phyloP scores from a whole-genome alignment of 208 protist species.

The Wallacemonas sp. region DNA sequence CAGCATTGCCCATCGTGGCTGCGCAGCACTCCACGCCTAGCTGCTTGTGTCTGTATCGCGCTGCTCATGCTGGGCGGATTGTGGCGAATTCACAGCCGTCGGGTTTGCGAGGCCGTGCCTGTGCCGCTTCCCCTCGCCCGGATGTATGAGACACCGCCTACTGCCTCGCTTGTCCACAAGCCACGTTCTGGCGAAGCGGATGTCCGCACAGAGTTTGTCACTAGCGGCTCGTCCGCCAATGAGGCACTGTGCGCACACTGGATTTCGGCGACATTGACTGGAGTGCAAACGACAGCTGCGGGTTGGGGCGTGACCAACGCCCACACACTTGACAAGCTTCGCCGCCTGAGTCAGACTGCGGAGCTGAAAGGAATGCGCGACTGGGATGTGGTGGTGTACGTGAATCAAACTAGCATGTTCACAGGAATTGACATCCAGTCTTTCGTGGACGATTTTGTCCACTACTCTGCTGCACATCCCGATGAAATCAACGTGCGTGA shows the following conservation, averaged over 20 bases:
- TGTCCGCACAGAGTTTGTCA: neutral
- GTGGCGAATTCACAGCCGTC: too few species aligned
- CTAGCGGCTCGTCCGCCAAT: neutral
- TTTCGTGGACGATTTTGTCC: neutral
- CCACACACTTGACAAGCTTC: neutral
- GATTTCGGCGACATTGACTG: neutral
- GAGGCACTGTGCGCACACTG: neutral
- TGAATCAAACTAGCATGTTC: neutral
- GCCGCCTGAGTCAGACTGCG: neutral
- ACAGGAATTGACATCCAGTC: neutral
- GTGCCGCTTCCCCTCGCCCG: too few species aligned
- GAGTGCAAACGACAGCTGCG: neutral
- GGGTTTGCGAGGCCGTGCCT: too few species aligned
- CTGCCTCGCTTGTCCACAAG: too few species aligned
- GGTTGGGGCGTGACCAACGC: neutral
- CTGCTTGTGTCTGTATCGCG: too few species aligned
- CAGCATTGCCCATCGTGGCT: too few species aligned
- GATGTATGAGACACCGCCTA: too few species aligned
- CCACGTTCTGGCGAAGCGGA: too few species aligned
- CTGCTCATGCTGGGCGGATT: too few species aligned
- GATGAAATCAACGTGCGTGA: neutral
- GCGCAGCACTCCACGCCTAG: too few species aligned
- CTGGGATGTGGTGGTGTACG: constrained; percentile 4
- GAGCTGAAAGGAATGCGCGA: neutral
- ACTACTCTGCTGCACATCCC: neutral